Base-by-base conservation (phyloP, 306 rosid genomes). In the Hylodesmum podocarpum region DNA sequence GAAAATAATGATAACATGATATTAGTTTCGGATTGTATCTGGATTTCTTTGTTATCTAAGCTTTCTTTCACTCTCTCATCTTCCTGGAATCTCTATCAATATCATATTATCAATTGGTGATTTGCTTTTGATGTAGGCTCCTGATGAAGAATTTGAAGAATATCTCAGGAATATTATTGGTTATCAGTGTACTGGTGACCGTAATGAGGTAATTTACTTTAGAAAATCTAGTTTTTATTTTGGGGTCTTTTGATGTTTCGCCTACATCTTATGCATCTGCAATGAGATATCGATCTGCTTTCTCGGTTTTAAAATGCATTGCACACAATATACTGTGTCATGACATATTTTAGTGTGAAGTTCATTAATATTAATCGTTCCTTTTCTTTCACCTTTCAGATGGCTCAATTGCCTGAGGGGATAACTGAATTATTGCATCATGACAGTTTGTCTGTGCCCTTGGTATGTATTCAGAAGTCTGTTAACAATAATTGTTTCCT, bases 401-500 rank as follows among this genome's bases (percentile, higher is more conserved):
- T 95, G 98, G 98, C 96, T 78, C 97, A 85, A 59, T 75, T 95
- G 84, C 98, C 98, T 0, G 97, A 95, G 87, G 97, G 97, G 79
- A 92, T 95, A 71, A 95, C 98, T 15, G 97, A 95, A 79, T 75
- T 92, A 61, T 85, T 92, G 88, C 98, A 92, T 82, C 98, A 95
- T 39, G 97, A 83, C 78, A 83, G 79, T 47, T 80, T 92, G 88
- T 66, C 82, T 8, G 90, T 90, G 78, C 98, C 97, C 11, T 81
- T 95, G 97, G 98, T 90, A 86, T 58, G 96, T 84, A 62, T 64
- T 77, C 61, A 51, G 58, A 85, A 81, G 51, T 58, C 77, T 75
- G 2, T 47, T 50, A 51, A n/a, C 5, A 25, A 58, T 58, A 70
- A 39, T 47, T 70, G 31, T 63, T 74, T 70, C 39, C 72, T 73